Percentiles rank a stretch among this genome's conserved stretches.
These are phyloP conservation scores for Blastocladiella emersonii DNA, from an alignment of 371 early-diverging fungal species.

Conservation along the genomic window DNA sequence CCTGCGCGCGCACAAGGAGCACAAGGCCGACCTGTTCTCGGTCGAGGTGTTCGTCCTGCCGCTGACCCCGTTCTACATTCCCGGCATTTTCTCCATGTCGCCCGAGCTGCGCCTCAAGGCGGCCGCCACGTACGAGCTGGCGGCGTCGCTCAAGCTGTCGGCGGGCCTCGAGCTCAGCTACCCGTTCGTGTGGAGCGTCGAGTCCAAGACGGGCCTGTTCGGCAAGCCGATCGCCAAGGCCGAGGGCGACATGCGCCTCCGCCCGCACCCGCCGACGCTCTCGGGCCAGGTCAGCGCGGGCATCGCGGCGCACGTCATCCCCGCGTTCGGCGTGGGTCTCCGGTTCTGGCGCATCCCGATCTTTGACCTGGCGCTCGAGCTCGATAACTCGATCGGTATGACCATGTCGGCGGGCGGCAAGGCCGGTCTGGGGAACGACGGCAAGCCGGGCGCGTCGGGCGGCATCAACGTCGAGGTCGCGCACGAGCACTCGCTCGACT, in stretches of 20 bases:
- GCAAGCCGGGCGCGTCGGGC: background rate
- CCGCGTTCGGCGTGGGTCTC: constrained; percentile 1
- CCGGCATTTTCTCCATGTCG: background rate
- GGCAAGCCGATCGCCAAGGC: background rate
- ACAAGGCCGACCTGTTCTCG: background rate
- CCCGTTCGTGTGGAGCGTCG: background rate
- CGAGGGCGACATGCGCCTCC: background rate
- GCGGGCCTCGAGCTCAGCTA: background rate
- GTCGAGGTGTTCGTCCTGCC: background rate
- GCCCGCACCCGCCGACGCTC: background rate
- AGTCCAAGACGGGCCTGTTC: background rate
- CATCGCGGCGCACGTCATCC: constrained; percentile 7
- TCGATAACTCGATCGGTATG: constrained; percentile 6
- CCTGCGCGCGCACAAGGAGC: background rate
- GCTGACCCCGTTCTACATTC: background rate
- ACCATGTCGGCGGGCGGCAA: background rate
- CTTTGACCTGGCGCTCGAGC: background rate
- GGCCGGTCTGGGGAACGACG: background rate
- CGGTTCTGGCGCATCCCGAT: background rate
- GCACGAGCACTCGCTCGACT: background rate
- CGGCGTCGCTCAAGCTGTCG: background rate
- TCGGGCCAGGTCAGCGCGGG: background rate
- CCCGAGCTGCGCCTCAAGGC: background rate
- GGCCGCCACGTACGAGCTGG: background rate
- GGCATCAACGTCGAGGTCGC: background rate